Base-by-base conservation (phyloP, 1,284 basidiomycete species). In the Boletus sp. region DNA sequence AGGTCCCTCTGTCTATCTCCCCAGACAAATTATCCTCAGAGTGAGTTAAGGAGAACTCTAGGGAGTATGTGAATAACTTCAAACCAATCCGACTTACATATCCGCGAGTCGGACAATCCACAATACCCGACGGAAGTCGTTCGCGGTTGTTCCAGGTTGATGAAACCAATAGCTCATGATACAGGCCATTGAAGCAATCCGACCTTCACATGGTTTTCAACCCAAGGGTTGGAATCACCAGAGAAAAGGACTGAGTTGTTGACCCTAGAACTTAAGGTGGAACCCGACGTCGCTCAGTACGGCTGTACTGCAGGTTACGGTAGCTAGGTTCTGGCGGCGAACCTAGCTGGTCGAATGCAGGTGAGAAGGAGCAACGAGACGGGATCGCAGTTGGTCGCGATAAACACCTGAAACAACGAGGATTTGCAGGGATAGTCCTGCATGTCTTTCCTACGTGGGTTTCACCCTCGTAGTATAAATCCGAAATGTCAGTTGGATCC, bases 371-470 rank as follows among this genome's bases (percentile, higher is more conserved):
- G 47, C 46, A 51, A 50, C 44, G 58, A 61, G 57, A 39, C 34
- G 22, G 45, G 47, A 44, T 26, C 62, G 59, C 61, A 53, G 48
- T 44, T 52, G 39, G 41, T 34, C 20, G 41, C 48, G 43, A 57
- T 49, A 37, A 44, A 38, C 45, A 38, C 27, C 49, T 64, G 59
- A 62, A 61, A 64, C 59, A 23, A 51, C 42, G 23, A 60, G 34
- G 61, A 56, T 58, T 44, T 58, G 23, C 51, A 58, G 37, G 41
- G 51, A 52, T 54, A 30, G n/a, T 30, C 29, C 52, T 56, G 29
- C 48, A 16, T 46, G 29, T 43, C 33, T 29, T 51, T 53, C 48
- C 43, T 44, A 23, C 53, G 29, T 35, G 34, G 26, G 42, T 48
- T 49, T 54, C 44, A 51, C 13, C n/a, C 38, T 52, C 34, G 43